phyloP scores from a whole-genome alignment of 139 green algal species.

The Zygnema circumcarinatum region DNA sequence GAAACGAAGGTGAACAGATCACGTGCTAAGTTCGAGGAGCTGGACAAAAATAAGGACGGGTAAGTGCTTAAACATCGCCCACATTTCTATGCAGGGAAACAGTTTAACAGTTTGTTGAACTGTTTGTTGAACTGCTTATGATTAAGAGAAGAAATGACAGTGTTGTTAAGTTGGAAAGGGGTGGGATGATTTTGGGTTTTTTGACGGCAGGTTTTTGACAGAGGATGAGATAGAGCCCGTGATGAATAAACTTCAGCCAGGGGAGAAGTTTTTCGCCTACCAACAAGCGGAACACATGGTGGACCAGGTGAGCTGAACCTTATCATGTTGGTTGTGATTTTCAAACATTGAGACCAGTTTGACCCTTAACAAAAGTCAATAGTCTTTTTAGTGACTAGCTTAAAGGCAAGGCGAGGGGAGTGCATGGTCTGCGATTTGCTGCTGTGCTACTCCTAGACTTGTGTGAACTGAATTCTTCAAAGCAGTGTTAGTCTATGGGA shows the following conservation, averaged over 20 bases:
- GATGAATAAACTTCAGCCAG: conserved; percentile 12
- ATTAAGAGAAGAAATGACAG: too few species aligned
- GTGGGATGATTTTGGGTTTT: not conserved
- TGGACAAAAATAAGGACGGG: conserved; percentile 18
- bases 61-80: not conserved
- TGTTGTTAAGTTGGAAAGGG: too few species aligned
- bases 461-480: too few species aligned
- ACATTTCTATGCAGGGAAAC: conserved; percentile 10
- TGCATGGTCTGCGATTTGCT: too few species aligned
- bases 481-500: too few species aligned
- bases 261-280: conserved; percentile 29
- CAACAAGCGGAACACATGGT: conserved; percentile 49
- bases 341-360: not conserved
- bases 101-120: too few species aligned
- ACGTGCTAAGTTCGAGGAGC: conserved; percentile 19
- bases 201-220: conserved; percentile 33
- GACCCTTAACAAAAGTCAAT: too few species aligned
- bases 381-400: too few species aligned
- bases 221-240: conserved; percentile 33
- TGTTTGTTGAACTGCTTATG: too few species aligned
- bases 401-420: too few species aligned
- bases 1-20: conserved; percentile 2
- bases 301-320: conserved; percentile 24
- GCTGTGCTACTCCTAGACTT: too few species aligned
- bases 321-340: not conserved